These are phyloP conservation scores for Scheffersomyces stambukii DNA, from an alignment of 1,139 yeast species.

Conservation along the genomic window DNA sequence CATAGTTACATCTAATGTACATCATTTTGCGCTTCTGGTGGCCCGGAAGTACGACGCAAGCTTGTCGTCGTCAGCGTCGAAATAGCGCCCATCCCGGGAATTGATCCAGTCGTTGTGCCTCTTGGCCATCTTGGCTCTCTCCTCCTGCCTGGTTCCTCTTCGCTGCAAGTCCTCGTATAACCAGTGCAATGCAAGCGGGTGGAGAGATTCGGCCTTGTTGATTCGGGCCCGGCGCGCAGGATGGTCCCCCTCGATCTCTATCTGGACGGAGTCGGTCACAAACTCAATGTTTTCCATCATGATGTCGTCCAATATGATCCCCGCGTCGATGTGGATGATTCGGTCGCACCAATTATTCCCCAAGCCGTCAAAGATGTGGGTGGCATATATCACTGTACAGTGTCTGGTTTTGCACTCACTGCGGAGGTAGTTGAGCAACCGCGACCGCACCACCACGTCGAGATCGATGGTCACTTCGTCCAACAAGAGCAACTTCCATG, in stretches of 20 bases:
- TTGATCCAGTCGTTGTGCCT: constrained; percentile 47
- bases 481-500: constrained; percentile 78
- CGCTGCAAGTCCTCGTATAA: constrained; percentile 46
- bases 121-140: constrained; percentile 38
- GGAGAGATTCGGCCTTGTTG: constrained; percentile 50
- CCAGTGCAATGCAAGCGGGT: constrained; percentile 72
- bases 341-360: constrained; percentile 81
- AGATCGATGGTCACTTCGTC: constrained; percentile 97
- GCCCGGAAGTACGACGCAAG: constrained; percentile 46
- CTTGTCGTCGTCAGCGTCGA: constrained; percentile 42
- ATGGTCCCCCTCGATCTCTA: constrained; percentile 15
- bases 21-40: constrained; percentile 27
- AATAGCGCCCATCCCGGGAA: constrained; percentile 38
- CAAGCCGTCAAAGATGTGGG: constrained; percentile 94
- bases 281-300: constrained; percentile 17
- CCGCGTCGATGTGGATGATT: constrained; percentile 74
- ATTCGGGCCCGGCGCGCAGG: too few relatives aligned
- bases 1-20: constrained; percentile 3
- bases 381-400: constrained; percentile 82
- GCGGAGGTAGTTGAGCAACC: constrained; percentile 64
- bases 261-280: constrained; percentile 10
- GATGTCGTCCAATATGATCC: constrained; percentile 36
- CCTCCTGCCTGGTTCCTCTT: constrained; percentile 53
- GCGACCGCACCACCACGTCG: constrained; percentile 84
- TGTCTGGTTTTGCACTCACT: constrained; percentile 63